Evolutionary conservation across 805 yeast genomes (phyloP).

Genomic region (Candida railenensis): DNA sequence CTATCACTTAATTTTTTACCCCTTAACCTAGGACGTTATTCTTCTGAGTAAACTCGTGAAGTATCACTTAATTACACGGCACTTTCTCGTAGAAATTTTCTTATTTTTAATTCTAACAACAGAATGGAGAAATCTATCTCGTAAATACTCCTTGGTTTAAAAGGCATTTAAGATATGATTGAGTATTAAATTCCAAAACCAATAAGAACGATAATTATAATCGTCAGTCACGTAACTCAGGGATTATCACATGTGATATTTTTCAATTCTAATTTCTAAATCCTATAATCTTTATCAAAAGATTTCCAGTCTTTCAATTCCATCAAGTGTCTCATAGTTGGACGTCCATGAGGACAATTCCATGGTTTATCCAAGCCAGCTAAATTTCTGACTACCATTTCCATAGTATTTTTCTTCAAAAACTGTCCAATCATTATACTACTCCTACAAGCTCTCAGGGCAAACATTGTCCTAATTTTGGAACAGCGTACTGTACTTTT

Average conservation of each 20-base stretch:
- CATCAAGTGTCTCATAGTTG: constrained; percentile 88
- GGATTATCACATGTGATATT: neutral
- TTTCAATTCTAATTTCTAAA: neutral
- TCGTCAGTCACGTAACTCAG: too few relatives aligned
- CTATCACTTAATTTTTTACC: too few relatives aligned
- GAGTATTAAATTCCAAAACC: too few relatives aligned
- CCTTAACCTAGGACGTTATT: too few relatives aligned
- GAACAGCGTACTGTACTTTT: constrained; percentile 52
- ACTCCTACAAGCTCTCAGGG: constrained; percentile 92
- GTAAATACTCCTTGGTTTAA: too few relatives aligned
- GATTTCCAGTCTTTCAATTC: constrained; percentile 40
- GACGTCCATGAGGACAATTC: constrained; percentile 97
- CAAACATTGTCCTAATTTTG: constrained; percentile 80
- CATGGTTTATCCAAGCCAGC: constrained; percentile 86
- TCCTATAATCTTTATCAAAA: constrained; percentile 15
- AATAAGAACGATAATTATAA: too few relatives aligned
- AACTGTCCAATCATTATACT: constrained; percentile 93
- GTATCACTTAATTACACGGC: too few relatives aligned
- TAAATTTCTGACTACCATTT: constrained; percentile 61
- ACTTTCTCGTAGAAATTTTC: too few relatives aligned
- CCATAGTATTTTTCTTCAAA: constrained; percentile 61
- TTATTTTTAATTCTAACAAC: too few relatives aligned
- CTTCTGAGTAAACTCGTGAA: too few relatives aligned
- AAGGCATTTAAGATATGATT: too few relatives aligned
- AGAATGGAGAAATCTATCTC: too few relatives aligned